Base-by-base conservation (phyloP, 495 filamentous ascomycete genomes). In the Echria macrotheca region DNA sequence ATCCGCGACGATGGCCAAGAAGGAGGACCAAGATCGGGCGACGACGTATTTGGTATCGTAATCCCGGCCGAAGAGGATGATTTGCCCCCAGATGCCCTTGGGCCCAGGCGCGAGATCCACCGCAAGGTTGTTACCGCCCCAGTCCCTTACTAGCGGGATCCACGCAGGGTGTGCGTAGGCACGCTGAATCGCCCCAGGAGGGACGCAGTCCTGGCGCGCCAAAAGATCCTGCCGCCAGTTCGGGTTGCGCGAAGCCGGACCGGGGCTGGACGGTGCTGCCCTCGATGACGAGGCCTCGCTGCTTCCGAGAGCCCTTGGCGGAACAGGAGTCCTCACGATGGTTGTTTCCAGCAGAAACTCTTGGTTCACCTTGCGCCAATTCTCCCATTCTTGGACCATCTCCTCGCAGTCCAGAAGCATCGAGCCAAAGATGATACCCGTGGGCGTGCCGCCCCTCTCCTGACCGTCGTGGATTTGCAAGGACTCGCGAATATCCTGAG, bases 391-490 rank as follows among this genome's bases (percentile, higher is more conserved):
- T 67, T 96, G 87, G 5, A 97, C 83, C 44, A 99, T 96, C 65
- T 99, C 93, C 64, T 99, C 93, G 64, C 93, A 99, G 60, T 99
- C 93, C 37, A 99, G 78, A 36, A 97, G 73, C 93, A 99, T 99
- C 59, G 77, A 82, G 29, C 90, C 79, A 63, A 99, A 97, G 32
- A 99, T 80, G 47, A 96, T 82, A 50, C 93, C 93, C 0, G 93
- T 96, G 1, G 93, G 93, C 48, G 78, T 76, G 46, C 93, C 93
- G 33, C 87, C 87, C 38, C 94, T 84, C 67, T 99, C 93, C 69
- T 99, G 93, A 2, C 93, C 93, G 61, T 99, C 93, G 62, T 99
- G 94, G 23, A 87, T 62, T 71, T 85, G 80, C 55, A 97, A 66
- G 9, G 94, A 97, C 59, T 99, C 90, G 43, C 93, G 85, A 36